Evolutionary conservation across 1,139 yeast species (phyloP), one percentile per base, ranked within the genome.

Genomic region (Pneumocystis carinii): DNA sequence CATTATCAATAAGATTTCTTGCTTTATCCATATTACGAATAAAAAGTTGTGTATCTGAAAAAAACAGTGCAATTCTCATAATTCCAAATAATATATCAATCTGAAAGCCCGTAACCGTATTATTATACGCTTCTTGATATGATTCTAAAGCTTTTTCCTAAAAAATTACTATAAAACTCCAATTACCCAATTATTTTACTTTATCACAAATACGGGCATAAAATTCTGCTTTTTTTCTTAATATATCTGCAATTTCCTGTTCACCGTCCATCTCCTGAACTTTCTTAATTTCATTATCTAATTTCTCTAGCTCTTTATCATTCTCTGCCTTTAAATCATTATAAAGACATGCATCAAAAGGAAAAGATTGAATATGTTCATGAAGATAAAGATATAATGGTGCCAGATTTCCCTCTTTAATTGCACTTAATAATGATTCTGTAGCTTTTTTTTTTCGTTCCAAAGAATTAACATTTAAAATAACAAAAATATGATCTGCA

Each of bases 251-350:
- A 59, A 84, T 81, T 71, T 90, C 96, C 70, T 87, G 77, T 57
- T 95, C 95, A 72, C 92, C 97, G 71, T 89, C 96, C 66, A 87
- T 89, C 65, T 83, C 86, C 70, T 87, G 90, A 37, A 94, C 87
- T 69, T 83, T 86, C 66, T 81, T 82, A 67, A 92, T 84, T 63
- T 81, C 77, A 64, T 79, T 79, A 71, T 85, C 83, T 69, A 90
- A 78, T 64, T 79, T 81, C 17, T 76, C 75, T 58, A 87, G 79
- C 64, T 81, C 79, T 59, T 73, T 76, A 29, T 80, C 81, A 72
- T 90, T 92, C 59, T 73, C 78, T 7, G 73, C 75, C n/a, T 72
- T 70, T 70, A 90, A 73, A 59, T 77, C 69, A 41, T 81, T 73
- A 72, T 85, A 86, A 58, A 83, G 70, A 0, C 71, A 63, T 68